Percentiles rank a stretch among this genome's conserved stretches.
phyloP scores from a whole-genome alignment of 306 rosid genomes.

The Vigna angularis region DNA sequence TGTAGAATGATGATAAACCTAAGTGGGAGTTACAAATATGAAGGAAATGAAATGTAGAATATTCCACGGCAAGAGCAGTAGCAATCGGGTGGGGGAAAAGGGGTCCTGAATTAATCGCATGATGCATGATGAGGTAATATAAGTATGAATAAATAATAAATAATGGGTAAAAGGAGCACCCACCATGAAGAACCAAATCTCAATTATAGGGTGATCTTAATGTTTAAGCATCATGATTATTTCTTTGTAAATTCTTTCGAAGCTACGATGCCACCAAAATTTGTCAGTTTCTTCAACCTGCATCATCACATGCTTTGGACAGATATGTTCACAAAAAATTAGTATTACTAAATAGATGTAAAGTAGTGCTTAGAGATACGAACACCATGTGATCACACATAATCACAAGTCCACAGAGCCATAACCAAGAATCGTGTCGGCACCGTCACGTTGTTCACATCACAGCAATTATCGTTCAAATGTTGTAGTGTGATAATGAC shows the following conservation, averaged over 20 bases:
- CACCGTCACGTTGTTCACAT: constrained; percentile 16
- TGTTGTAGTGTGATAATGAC: background rate
- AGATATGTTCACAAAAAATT: constrained; percentile 2
- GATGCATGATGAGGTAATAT: constrained; percentile 24
- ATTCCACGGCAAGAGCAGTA: background rate
- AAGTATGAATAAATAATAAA: background rate
- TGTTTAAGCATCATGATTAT: constrained; percentile 37
- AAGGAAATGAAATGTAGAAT: background rate
- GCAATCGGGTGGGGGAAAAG: constrained; percentile 7
- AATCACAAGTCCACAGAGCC: background rate
- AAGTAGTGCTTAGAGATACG: background rate
- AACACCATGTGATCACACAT: constrained; percentile 14
- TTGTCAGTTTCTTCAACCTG: constrained; percentile 33
- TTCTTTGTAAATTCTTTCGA: constrained; percentile 40
- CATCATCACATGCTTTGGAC: constrained; percentile 48
- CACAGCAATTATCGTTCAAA: background rate
- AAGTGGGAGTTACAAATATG: too few relatives aligned
- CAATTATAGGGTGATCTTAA: constrained; percentile 16
- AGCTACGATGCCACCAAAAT: constrained; percentile 36
- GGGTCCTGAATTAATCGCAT: constrained; percentile 10
- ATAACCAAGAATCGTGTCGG: constrained; percentile 30
- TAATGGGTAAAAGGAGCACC: background rate
- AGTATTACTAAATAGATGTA: background rate
- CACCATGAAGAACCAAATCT: constrained; percentile 32
- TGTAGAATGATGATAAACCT: too few relatives aligned